phyloP scores from a whole-genome alignment of 2,329 filamentous ascomycete species.

The Pleoardoris graminearum region DNA sequence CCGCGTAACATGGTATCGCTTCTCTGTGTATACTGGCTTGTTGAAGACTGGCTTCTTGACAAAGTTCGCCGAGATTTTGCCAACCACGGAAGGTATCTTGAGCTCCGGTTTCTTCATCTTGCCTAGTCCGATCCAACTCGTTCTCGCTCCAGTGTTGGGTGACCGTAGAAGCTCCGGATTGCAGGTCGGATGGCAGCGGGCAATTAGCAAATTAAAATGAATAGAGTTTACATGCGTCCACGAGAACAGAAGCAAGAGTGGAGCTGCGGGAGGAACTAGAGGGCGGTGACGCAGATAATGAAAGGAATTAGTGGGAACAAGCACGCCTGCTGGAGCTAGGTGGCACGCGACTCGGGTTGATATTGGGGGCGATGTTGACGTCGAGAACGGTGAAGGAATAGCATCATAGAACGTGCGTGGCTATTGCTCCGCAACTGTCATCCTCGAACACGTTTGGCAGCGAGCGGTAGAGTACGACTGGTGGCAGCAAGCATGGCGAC shows the following conservation, averaged over 20 bases:
- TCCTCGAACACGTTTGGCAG: slow-evolving; percentile 23
- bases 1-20: slow-evolving; percentile 25
- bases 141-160: background rate
- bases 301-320: slow-evolving; percentile 4
- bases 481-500: slow-evolving; percentile 5
- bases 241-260: slow-evolving; percentile 8
- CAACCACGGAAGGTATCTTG: slow-evolving; percentile 17
- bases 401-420: slow-evolving; percentile 26
- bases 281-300: background rate
- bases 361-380: slow-evolving; percentile 28
- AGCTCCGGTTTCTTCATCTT: slow-evolving; percentile 17
- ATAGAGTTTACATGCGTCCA: slow-evolving; percentile 8
- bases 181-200: background rate
- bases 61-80: slow-evolving; percentile 11
- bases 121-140: slow-evolving; percentile 1
- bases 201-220: slow-evolving; percentile 6
- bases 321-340: slow-evolving; percentile 2
- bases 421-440: slow-evolving; percentile 26
- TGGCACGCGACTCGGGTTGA: slow-evolving; percentile 18
- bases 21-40: slow-evolving; percentile 18
- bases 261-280: slow-evolving; percentile 3
- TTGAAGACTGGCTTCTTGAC: slow-evolving; percentile 28
- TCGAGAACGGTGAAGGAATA: slow-evolving; percentile 13
- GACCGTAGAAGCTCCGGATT: slow-evolving; percentile 1
- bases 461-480: slow-evolving; percentile 5